Conservation (phyloP, 2,329 filamentous ascomycete genomes). For the Venturiaceae sp. region DNA sequence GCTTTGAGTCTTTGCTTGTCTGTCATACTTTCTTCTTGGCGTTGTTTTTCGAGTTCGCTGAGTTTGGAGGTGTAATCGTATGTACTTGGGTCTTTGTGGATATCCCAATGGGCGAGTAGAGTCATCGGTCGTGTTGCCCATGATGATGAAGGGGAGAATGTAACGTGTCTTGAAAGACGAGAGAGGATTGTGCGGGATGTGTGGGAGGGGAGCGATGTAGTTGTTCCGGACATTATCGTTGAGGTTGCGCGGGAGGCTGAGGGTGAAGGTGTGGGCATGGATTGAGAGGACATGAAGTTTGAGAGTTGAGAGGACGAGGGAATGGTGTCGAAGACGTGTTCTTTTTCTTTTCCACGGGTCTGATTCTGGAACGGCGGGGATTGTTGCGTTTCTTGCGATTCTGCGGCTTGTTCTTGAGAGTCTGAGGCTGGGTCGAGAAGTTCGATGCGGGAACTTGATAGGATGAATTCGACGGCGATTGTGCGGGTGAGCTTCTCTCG, state of each 20-base stretch:
- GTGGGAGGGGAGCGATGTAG: not conserved
- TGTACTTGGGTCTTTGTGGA: not conserved
- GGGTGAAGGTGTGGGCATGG: not conserved
- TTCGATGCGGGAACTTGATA: not conserved
- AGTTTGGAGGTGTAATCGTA: not conserved
- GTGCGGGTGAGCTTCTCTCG: not conserved
- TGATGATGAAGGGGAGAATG: not conserved
- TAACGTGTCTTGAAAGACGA: not conserved
- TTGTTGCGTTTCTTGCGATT: not conserved
- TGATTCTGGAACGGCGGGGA: not conserved
- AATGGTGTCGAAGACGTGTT: not conserved
- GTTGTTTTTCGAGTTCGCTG: not conserved
- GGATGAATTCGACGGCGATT: not conserved
- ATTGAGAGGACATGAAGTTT: not conserved
- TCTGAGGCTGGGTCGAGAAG: not conserved
- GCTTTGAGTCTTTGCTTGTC: not conserved
- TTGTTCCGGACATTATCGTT: not conserved
- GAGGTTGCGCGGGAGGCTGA: not conserved
- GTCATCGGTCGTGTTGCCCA: not conserved
- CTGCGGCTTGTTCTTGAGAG: not conserved
- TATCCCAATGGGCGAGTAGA: constrained; percentile 2
- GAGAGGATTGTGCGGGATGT: not conserved
- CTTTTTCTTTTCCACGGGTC: not conserved
- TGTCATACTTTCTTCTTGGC: not conserved
- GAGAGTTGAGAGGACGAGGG: not conserved